Evolutionary conservation across 768 basidiomycete genomes (phyloP).

Genomic region (Pisolithus microcarpus): DNA sequence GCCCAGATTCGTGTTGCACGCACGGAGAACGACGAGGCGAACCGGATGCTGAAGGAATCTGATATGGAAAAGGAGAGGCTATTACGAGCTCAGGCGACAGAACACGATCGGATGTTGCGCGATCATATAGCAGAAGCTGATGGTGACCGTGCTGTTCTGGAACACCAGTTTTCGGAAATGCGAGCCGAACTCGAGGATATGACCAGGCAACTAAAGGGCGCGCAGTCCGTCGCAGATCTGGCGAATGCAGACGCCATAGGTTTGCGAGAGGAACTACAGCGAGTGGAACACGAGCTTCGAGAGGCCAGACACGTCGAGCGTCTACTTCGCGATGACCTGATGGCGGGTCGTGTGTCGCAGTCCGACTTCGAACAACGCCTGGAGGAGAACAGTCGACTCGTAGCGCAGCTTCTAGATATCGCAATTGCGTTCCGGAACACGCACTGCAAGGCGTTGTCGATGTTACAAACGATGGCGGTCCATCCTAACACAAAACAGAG

Average conservation of each 20-base stretch:
- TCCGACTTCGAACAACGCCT: conserved; percentile 60
- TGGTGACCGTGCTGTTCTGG: conserved; percentile 86
- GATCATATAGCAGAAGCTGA: conserved; percentile 92
- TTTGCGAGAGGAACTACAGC: conserved; percentile 65
- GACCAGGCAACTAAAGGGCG: conserved; percentile 57
- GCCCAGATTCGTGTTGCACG: conserved; percentile 64
- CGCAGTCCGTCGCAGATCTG: conserved; percentile 53
- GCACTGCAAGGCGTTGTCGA: conserved; percentile 63
- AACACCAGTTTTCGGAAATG: conserved; percentile 77
- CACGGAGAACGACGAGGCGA: conserved; percentile 60
- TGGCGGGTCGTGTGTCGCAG: conserved; percentile 57
- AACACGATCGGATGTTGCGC: conserved; percentile 59
- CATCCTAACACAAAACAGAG: conserved; percentile 43
- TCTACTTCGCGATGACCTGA: conserved; percentile 70
- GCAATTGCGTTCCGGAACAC: conserved; percentile 72
- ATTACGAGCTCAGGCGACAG: conserved; percentile 63
- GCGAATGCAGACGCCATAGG: conserved; percentile 61
- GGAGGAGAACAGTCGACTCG: conserved; percentile 58
- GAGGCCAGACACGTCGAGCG: conserved; percentile 63
- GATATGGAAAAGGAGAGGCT: conserved; percentile 74
- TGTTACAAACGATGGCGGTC: conserved; percentile 48
- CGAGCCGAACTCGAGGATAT: conserved; percentile 54
- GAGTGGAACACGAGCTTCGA: conserved; percentile 64
- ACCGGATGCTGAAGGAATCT: conserved; percentile 59
- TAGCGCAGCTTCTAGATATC: conserved; percentile 77